These are phyloP conservation scores for Podila minutissima DNA, from an alignment of 192 early-diverging fungal species.

Conservation along the genomic window DNA sequence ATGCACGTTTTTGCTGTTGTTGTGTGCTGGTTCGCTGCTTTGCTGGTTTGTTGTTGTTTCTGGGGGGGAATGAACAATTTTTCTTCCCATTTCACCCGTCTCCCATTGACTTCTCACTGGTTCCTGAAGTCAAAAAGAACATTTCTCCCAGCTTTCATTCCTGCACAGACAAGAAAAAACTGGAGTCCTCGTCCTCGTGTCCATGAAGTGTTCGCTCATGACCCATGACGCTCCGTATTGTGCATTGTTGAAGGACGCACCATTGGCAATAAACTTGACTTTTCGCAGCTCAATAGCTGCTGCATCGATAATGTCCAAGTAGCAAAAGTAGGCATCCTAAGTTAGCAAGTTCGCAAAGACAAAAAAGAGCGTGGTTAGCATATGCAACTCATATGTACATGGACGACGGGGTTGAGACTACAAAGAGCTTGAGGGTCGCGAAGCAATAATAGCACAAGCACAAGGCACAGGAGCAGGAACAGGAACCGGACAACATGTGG, in stretches of 20 bases:
- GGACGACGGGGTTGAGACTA: not conserved
- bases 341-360: not conserved
- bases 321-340: conserved; percentile 66
- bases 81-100: not conserved
- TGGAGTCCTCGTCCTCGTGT: too few species aligned
- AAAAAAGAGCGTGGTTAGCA: not conserved
- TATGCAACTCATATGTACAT: not conserved
- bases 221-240: too few species aligned
- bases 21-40: not conserved
- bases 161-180: conserved; percentile 4
- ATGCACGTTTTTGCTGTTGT: not conserved
- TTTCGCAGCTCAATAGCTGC: conserved; percentile 56
- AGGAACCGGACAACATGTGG: not conserved
- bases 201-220: too few species aligned
- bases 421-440: too few species aligned
- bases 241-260: conserved; percentile 43
- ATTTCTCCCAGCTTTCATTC: not conserved
- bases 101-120: not conserved
- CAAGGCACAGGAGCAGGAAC: not conserved
- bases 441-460: not conserved
- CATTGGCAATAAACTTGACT: conserved; percentile 67
- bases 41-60: not conserved
- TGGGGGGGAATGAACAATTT: not conserved
- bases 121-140: not conserved
- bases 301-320: conserved; percentile 54